Evolutionary conservation across 2,329 filamentous ascomycete genomes (phyloP), one percentile per base, ranked within the genome.

Genomic region (Amauroascus niger): DNA sequence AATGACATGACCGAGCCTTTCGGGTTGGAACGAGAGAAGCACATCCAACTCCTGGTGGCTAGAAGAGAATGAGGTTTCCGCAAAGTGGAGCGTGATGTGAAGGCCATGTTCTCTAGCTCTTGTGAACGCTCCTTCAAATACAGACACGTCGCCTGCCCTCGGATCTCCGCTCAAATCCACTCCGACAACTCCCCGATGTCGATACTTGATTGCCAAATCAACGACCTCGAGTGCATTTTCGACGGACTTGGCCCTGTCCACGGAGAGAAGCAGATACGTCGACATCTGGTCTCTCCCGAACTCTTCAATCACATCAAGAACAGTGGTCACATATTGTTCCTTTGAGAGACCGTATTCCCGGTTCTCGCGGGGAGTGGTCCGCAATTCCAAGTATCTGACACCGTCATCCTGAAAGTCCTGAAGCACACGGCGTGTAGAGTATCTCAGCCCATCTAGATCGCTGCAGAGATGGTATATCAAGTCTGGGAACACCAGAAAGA

Each of bases 81-180:
- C 88, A 64, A 93, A 93, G 66, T 93, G 88, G 50, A 91, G 69
- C 0, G 87, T 90, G 24, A 88, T 68, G 1, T 76, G 76, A 14
- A 93, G 66, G 0, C 78, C 79, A 0, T 74, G 64, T 0, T 62
- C 65, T 56, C 74, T 77, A 4, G 84, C 85, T 52, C 73, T 70
- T 1, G 65, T 61, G 59, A 93, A 85, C 0, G 81, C 77, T 0
- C 75, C 69, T 1, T 72, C 70, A 64, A 88, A 86, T 6, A 79
- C 68, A 14, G 74, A 69, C 18, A 90, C 73, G 48, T 82, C 76
- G 8, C 82, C 82, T 58, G 74, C 76, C 0, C 76, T 72, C 1
- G 87, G 87, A 63, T 94, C 82, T 16, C 88, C 88, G 67, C 87
- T 91, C 18, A 93, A 77, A 63, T 93, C 88, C 20, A 93, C 68